Base-by-base conservation (phyloP, 192 early-diverging fungal species). In the Coemansia sp. region DNA sequence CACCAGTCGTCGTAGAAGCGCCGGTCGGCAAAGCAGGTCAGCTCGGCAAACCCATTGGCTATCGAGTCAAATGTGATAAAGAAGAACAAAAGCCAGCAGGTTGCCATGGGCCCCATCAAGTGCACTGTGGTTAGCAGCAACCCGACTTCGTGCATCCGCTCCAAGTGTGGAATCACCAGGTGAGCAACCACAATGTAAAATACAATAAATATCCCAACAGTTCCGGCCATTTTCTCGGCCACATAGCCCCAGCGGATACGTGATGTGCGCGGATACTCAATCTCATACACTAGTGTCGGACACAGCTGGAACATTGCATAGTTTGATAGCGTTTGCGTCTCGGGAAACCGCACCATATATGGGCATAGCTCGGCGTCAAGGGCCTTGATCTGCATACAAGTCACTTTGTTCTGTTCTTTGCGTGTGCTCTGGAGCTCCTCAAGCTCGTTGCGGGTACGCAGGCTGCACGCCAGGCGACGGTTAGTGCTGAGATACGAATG, bases 1-100 rank as follows among this genome's bases (percentile, higher is more conserved):
- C 94, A 98, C 94, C 94, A 98, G 75, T 98, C 96, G 63, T 96
- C 93, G 81, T 97, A 98, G 82, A 98, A 98, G 72, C 92, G 88
- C 57, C 94, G 89, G 75, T 98, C 96, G 14, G 96, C 94, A 74
- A 98, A 98, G 23, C 84, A 71, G 32, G 91, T 97, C 14, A 98
- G 75, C 66, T 98, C 94, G 35, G 94, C 96, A 83, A 98, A 98
- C 26, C 87, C 91, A 71, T 97, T 96, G 78, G 92, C 90, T 60
- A 98, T 94, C 66, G 90, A 95, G 74, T 98, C 96, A 74, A 98
- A 98, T 26, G 95, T 94, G 71, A 97, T 91, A 68, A 90, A 95
- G 65, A 98, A 98, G 47, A 95, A 85, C 50, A 98, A 78, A 26
- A 97, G 70, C 80, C 93, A 98, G 74, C 89, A 88, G 22, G 93